Base-by-base conservation (phyloP, 2,329 filamentous ascomycete genomes). In the Colletotrichum sp. region DNA sequence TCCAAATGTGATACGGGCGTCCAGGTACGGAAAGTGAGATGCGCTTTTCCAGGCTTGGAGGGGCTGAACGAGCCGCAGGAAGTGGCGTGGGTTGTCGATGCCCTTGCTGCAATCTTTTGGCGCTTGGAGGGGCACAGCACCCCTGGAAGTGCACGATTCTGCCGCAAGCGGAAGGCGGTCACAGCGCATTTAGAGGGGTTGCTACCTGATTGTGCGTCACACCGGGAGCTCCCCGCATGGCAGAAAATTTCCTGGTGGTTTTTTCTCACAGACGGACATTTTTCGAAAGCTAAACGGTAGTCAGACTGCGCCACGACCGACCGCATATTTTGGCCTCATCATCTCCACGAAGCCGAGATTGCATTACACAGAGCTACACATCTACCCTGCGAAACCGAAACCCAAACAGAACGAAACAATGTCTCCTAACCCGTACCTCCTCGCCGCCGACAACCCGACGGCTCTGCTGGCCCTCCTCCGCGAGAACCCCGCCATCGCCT, bases 361-460 rank as follows among this genome's bases (percentile, higher is more conserved):
- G 28, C 3, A 62, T 34, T 52, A 4, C 44, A 52, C 10, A 0
- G 44, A 52, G n/a, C 44, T 22, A 22, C 44, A 52, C 2, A 22
- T 13, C 10, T 52, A 22, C 44, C n/a, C 44, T 52, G n/a, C 44
- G 44, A 52, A 52, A 2, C 6, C 44, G n/a, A 22, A 52, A 22
- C 12, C 44, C n/a, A 22, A 13, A 52, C n/a, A 22, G n/a, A 52
- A 52, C 26, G 26, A 30, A 10, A 22, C 9, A 7, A 91, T 91
- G 89, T 78, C 88, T 6, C 83, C 86, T 59, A 96, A 95, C 80
- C 90, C 90, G 2, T 95, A 93, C 83, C 88, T 95, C 72, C 90
- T 96, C 65, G 96, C 96, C 55, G 95, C 96, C 76, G 96, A 98
- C 84, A 94, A 95, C 81, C 94, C 94, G 68, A 86, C 92, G 57